Evolutionary conservation across 2,329 filamentous ascomycete genomes (phyloP).

Genomic region (Pseudonectria foliicola): DNA sequence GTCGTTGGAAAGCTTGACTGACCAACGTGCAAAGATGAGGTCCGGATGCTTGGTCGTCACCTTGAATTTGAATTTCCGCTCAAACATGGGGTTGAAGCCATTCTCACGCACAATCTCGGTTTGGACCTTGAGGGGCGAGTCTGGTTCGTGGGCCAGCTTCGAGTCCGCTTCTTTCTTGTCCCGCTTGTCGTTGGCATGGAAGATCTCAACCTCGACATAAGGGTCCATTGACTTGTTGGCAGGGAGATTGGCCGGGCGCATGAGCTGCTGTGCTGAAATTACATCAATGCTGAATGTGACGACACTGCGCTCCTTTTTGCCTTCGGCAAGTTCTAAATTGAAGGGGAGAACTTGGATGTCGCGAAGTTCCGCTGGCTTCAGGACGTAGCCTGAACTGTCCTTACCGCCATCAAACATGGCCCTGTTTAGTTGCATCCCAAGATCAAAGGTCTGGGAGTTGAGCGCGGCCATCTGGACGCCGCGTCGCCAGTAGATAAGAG

Average conservation of each 20-base stretch:
- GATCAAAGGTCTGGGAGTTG: constrained; percentile 97
- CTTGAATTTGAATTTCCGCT: constrained; percentile 70
- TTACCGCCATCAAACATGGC: constrained; percentile 93
- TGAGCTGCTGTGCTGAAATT: constrained; percentile 90
- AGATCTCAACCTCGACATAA: constrained; percentile 91
- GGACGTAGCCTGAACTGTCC: constrained; percentile 83
- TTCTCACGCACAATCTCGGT: constrained; percentile 80
- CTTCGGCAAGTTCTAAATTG: constrained; percentile 43
- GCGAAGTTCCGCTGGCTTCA: constrained; percentile 83
- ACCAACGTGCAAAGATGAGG: constrained; percentile 88
- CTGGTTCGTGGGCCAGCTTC: constrained; percentile 36
- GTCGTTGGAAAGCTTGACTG: constrained; percentile 78
- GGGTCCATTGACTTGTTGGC: constrained; percentile 74
- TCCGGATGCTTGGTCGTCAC: constrained; percentile 92
- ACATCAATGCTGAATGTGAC: constrained; percentile 82
- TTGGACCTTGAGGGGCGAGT: constrained; percentile 65
- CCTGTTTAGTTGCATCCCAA: constrained; percentile 92
- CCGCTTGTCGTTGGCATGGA: constrained; percentile 86
- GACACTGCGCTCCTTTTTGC: constrained; percentile 71
- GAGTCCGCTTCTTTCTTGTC: constrained; percentile 74
- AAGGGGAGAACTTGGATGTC: constrained; percentile 54
- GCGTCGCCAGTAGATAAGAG: constrained; percentile 85
- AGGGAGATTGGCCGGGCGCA: constrained; percentile 69
- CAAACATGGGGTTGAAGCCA: constrained; percentile 87
- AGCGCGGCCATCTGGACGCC: constrained; percentile 97